phyloP scores from a whole-genome alignment of 805 yeast genomes.

The Lachancea quebecensis region DNA sequence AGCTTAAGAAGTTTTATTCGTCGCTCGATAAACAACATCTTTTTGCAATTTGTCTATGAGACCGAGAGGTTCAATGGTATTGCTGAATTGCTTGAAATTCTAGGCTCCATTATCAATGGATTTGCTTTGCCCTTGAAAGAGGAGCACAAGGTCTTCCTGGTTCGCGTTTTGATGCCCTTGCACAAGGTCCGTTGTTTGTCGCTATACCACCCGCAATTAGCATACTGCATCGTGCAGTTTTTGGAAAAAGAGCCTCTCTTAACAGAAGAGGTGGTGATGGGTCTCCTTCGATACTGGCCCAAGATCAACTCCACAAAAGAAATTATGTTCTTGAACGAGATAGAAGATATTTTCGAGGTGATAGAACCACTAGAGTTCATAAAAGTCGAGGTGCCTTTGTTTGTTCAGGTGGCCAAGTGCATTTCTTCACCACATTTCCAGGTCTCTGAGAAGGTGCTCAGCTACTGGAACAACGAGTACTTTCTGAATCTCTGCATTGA shows the following conservation, averaged over 20 bases:
- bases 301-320: slow-evolving; percentile 92
- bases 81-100: slow-evolving; percentile 87
- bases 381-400: slow-evolving; percentile 86
- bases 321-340: slow-evolving; percentile 89
- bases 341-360: slow-evolving; percentile 94
- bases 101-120: slow-evolving; percentile 95
- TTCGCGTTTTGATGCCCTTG: slow-evolving; percentile 80
- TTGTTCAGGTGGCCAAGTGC: slow-evolving; percentile 90
- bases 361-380: slow-evolving; percentile 90
- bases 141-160: slow-evolving; percentile 87
- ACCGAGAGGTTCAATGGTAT: slow-evolving; percentile 94
- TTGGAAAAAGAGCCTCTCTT: slow-evolving; percentile 86
- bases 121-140: slow-evolving; percentile 96
- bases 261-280: slow-evolving; percentile 96
- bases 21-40: slow-evolving; percentile 85
- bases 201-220: slow-evolving; percentile 91
- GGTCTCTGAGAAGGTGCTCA: slow-evolving; percentile 90
- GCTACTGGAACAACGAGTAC: slow-evolving; percentile 92
- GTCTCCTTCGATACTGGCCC: slow-evolving; percentile 92
- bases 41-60: slow-evolving; percentile 88
- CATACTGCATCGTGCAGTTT: slow-evolving; percentile 95
- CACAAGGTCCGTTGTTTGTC: slow-evolving; percentile 88
- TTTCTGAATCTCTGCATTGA: slow-evolving; percentile 86
- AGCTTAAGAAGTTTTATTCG: slow-evolving; percentile 85
- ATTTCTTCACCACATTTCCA: slow-evolving; percentile 94